Percentiles rank a stretch among this genome's conserved stretches.
Evolutionary conservation across 164 flowering plant genomes (phyloP).

Genomic region (Vitis vinifera): ASM3070453v1 NC_081811.1:2212501-2213000

Average conservation of each 20-base stretch:
- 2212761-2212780: slow-evolving; percentile 51
- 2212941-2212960: neutral
- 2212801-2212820: slow-evolving; percentile 73
- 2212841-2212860: slow-evolving; percentile 93
- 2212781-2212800: slow-evolving; percentile 54
- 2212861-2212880: slow-evolving; percentile 55
- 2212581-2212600: neutral
- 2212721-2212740: neutral
- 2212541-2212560: too few species aligned
- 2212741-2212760: slow-evolving; percentile 35
- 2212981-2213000: too few species aligned
- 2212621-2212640: slow-evolving; percentile 96
- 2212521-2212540: too few species aligned
- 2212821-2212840: slow-evolving; percentile 95
- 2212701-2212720: neutral
- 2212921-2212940: neutral
- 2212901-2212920: neutral
- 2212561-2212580: too few species aligned
- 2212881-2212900: neutral
- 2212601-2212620: slow-evolving; percentile 5
- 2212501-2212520: too few species aligned
- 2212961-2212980: neutral
- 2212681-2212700: neutral
- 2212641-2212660: slow-evolving; percentile 62
- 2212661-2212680: slow-evolving; percentile 56